These are phyloP conservation scores for Candida chilensis DNA, from an alignment of 805 yeast species.

Conservation along the genomic window DNA sequence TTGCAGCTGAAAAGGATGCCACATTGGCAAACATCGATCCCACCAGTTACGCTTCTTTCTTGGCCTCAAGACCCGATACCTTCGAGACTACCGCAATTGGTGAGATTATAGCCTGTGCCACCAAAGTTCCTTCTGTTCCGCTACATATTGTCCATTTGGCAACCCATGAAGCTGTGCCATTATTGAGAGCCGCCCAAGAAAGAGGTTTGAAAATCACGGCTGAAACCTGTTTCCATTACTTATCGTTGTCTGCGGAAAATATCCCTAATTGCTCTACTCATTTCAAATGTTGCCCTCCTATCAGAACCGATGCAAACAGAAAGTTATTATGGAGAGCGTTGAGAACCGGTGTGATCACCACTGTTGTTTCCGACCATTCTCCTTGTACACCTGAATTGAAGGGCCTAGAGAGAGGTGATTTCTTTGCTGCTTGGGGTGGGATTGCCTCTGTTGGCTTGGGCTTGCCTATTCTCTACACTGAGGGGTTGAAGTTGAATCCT, in stretches of 20 bases:
- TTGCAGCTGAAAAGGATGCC: conserved; percentile 30
- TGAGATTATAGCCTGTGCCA: conserved; percentile 57
- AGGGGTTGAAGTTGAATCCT: conserved; percentile 44
- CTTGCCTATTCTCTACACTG: conserved; percentile 71
- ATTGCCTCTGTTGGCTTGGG: conserved; percentile 91
- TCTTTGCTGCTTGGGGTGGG: conserved; percentile 95
- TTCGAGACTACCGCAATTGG: conserved; percentile 82
- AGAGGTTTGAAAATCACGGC: conserved; percentile 60
- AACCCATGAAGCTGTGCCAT: conserved; percentile 73
- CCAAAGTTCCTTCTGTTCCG: conserved; percentile 48
- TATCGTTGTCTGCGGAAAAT: conserved; percentile 67
- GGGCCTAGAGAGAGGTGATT: conserved; percentile 75
- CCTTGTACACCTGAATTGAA: conserved; percentile 93
- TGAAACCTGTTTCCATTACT: conserved; percentile 92
- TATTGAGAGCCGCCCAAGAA: conserved; percentile 56
- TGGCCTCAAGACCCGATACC: conserved; percentile 81
- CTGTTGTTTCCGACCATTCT: conserved; percentile 92
- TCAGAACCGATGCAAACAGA: conserved; percentile 67
- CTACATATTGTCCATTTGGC: conserved; percentile 90
- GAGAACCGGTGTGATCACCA: conserved; percentile 51
- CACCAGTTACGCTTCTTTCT: conserved; percentile 57
- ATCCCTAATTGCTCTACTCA: conserved; percentile 75
- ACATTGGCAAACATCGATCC: conserved; percentile 45
- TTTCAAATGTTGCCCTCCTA: conserved; percentile 94
- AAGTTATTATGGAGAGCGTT: conserved; percentile 73